Evolutionary conservation across 2,329 filamentous ascomycete species (phyloP).

Genomic region (Metarhizium brunneum): DNA sequence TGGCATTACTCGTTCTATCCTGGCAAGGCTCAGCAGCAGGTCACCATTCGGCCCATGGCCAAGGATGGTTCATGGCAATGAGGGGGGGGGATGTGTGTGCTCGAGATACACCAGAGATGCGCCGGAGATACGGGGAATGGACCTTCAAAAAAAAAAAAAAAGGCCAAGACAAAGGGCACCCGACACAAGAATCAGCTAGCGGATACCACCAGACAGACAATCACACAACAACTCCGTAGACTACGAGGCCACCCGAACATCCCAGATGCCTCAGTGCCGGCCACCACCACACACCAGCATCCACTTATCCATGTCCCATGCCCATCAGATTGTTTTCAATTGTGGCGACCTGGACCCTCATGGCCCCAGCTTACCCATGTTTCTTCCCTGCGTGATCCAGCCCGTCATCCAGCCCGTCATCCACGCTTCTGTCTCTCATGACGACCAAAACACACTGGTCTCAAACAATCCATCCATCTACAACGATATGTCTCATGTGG

Average conservation of each 20-base stretch:
- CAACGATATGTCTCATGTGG: background rate
- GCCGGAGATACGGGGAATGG: background rate
- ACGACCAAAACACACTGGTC: background rate
- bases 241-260: background rate
- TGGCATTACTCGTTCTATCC: background rate
- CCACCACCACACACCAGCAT: background rate
- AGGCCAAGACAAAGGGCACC: too few relatives aligned
- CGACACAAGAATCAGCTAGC: too few relatives aligned
- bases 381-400: conserved; percentile 3
- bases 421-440: conserved; percentile 4
- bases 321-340: conserved; percentile 1
- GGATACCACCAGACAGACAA: background rate
- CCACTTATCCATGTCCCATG: conserved; percentile 1
- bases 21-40: background rate
- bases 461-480: background rate
- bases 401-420: background rate
- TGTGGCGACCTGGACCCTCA: background rate
- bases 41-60: background rate
- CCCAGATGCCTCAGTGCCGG: background rate
- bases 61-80: background rate
- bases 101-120: background rate
- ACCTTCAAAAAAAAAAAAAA: background rate
- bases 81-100: background rate
- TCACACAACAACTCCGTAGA: too few relatives aligned
- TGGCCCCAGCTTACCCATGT: background rate